These are phyloP conservation scores for Rhododendron ovatum DNA, from an alignment of 148 eudicot species.

Conservation along the genomic window DNA sequence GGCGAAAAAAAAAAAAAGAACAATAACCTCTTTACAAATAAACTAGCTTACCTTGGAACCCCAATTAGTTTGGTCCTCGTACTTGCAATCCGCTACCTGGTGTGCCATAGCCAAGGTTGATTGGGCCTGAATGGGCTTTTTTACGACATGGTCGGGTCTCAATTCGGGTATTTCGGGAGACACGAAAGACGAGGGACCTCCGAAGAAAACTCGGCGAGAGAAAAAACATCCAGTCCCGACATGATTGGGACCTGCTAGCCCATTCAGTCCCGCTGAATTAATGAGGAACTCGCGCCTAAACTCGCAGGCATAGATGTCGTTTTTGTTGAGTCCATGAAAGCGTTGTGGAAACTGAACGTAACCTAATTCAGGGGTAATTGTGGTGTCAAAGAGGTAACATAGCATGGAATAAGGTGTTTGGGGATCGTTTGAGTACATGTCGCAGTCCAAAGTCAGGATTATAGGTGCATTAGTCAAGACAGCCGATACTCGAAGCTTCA, in stretches of 20 bases:
- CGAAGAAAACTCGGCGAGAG: constrained; percentile 45
- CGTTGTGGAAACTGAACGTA: constrained; percentile 77
- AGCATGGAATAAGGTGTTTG: constrained; percentile 38
- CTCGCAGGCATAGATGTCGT: constrained; percentile 51
- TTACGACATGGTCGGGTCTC: constrained; percentile 12
- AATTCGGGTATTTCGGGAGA: constrained; percentile 18
- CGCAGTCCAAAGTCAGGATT: constrained; percentile 67
- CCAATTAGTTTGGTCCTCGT: constrained; percentile 30
- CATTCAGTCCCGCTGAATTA: constrained; percentile 53
- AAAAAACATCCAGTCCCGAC: constrained; percentile 69
- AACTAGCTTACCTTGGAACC: constrained; percentile 27
- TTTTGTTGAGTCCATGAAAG: constrained; percentile 44
- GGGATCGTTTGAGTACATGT: constrained; percentile 71
- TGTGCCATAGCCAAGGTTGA: constrained; percentile 18
- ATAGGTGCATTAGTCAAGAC: constrained; percentile 68
- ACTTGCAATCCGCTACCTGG: constrained; percentile 26
- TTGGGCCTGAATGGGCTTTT: constrained; percentile 11
- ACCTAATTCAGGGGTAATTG: constrained; percentile 25
- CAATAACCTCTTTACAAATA: background rate
- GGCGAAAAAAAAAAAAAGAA: no score
- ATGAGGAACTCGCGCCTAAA: constrained; percentile 36
- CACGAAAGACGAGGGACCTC: constrained; percentile 18
- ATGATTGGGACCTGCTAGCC: constrained; percentile 54
- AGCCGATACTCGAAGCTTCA: constrained; percentile 68
- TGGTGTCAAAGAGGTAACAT: constrained; percentile 47